phyloP scores from a whole-genome alignment of 2,329 filamentous ascomycete genomes.

The Aspergillus bombycis region DNA sequence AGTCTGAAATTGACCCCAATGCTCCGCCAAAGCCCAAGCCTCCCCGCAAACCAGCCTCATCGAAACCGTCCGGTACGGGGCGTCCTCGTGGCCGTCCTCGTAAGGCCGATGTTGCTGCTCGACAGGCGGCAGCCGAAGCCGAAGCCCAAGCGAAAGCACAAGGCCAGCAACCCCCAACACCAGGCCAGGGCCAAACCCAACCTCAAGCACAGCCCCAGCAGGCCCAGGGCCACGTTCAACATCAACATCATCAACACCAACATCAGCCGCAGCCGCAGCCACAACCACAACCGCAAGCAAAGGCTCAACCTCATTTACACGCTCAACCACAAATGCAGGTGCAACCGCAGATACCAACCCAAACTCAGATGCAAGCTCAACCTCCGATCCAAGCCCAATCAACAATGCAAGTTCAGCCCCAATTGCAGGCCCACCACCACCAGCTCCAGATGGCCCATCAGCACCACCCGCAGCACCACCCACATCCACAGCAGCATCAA shows the following conservation, averaged over 20 bases:
- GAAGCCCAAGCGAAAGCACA: constrained; percentile 13
- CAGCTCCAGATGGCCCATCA: constrained; percentile 1
- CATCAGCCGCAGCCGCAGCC: background rate
- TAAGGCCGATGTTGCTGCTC: constrained; percentile 37
- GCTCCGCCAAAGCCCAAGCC: constrained; percentile 26
- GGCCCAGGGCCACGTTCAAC: background rate
- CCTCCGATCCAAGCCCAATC: constrained; percentile 7
- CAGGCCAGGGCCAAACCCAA: constrained; percentile 10
- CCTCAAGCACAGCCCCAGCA: constrained; percentile 6
- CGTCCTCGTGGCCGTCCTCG: constrained; percentile 38
- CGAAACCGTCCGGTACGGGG: constrained; percentile 32
- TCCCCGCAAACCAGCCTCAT: constrained; percentile 20
- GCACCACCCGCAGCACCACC: constrained; percentile 2
- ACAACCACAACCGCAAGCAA: background rate
- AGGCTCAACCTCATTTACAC: constrained; percentile 4
- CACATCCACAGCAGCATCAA: constrained; percentile 5
- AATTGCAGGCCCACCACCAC: constrained; percentile 1
- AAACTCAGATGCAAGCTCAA: background rate
- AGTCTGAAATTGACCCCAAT: constrained; percentile 22
- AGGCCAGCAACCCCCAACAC: background rate
- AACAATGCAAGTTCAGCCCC: constrained; percentile 19
- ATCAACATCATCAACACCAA: background rate
- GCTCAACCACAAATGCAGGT: constrained; percentile 12
- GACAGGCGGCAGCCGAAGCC: constrained; percentile 19
- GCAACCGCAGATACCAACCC: background rate